Evolutionary conservation across 768 basidiomycete genomes (phyloP).

Genomic region (Guyanaporus albipodus): DNA sequence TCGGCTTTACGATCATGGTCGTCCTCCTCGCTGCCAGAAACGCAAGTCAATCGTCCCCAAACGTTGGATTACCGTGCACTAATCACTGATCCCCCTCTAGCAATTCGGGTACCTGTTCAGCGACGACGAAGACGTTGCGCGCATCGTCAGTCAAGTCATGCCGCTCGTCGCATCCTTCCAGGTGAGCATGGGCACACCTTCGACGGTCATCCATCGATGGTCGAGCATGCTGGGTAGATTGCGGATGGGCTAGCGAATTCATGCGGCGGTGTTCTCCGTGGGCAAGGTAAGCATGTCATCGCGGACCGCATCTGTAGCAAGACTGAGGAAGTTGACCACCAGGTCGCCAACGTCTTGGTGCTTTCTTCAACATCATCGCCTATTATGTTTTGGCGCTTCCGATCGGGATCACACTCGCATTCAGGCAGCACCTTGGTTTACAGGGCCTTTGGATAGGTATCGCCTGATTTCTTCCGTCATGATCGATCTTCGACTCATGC

Average conservation of each 20-base stretch:
- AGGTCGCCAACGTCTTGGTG: conserved; percentile 66
- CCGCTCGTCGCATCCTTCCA: conserved; percentile 55
- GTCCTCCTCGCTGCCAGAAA: conserved; percentile 53
- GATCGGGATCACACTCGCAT: conserved; percentile 49
- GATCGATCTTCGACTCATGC: conserved; percentile 9
- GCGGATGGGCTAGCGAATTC: conserved; percentile 51
- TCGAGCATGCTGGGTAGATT: conserved; percentile 31
- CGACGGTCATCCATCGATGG: neutral
- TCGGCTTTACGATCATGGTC: conserved; percentile 57
- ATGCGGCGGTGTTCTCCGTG: conserved; percentile 47
- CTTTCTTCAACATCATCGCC: conserved; percentile 67
- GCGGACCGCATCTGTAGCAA: no score
- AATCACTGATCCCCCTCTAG: conserved; percentile 25
- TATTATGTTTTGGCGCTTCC: conserved; percentile 55
- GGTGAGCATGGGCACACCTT: conserved; percentile 21
- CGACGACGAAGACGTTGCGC: conserved; percentile 52
- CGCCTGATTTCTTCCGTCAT: neutral
- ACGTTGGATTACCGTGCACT: no score
- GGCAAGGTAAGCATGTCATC: conserved; percentile 35
- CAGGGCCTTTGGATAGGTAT: conserved; percentile 53
- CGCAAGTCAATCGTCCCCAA: conserved; percentile 36
- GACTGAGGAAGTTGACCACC: conserved; percentile 7
- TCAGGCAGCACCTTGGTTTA: conserved; percentile 41
- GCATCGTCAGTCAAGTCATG: conserved; percentile 47
- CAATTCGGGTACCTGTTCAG: conserved; percentile 67